These are phyloP conservation scores for Spathaspora girioi DNA, from an alignment of 805 yeast species.

Conservation along the genomic window DNA sequence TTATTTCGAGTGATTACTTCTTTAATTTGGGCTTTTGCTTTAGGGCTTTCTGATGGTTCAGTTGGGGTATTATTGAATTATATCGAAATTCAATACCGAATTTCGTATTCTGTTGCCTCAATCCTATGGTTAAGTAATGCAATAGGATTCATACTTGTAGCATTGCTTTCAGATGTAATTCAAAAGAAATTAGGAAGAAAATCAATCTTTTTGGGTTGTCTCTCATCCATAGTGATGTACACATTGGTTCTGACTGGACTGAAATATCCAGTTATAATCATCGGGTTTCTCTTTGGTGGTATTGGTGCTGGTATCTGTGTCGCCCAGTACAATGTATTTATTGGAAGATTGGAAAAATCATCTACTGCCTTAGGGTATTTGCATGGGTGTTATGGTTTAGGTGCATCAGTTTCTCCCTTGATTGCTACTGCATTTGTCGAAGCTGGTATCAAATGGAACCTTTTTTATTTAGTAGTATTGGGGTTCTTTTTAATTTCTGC, in stretches of 20 bases:
- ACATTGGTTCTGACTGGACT: conserved; percentile 47
- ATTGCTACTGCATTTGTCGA: conserved; percentile 54
- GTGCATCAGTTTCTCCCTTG: conserved; percentile 69
- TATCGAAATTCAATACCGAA: conserved; percentile 45
- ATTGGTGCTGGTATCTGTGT: conserved; percentile 48
- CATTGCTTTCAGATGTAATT: conserved; percentile 44
- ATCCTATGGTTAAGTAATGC: conserved; percentile 58
- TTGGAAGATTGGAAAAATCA: conserved; percentile 47
- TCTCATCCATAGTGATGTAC: conserved; percentile 36
- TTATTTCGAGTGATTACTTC: conserved; percentile 38
- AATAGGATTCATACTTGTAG: conserved; percentile 50
- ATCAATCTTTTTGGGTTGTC: conserved; percentile 38
- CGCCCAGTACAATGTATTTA: conserved; percentile 50
- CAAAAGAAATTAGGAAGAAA: conserved; percentile 39
- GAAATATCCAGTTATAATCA: conserved; percentile 44
- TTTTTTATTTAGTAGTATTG: conserved; percentile 47
- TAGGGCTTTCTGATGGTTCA: conserved; percentile 53
- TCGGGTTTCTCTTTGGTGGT: conserved; percentile 57
- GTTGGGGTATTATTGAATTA: conserved; percentile 59
- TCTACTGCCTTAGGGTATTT: conserved; percentile 57
- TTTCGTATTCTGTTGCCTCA: conserved; percentile 53
- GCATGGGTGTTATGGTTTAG: conserved; percentile 71
- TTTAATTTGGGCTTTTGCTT: conserved; percentile 36
- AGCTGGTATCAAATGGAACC: conserved; percentile 51
- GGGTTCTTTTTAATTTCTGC: conserved; percentile 34